Percentiles rank a stretch among this genome's conserved stretches.
These are phyloP conservation scores for Camillea tinctor DNA, from an alignment of 2,329 filamentous ascomycete genomes.

Conservation along the genomic window DNA sequence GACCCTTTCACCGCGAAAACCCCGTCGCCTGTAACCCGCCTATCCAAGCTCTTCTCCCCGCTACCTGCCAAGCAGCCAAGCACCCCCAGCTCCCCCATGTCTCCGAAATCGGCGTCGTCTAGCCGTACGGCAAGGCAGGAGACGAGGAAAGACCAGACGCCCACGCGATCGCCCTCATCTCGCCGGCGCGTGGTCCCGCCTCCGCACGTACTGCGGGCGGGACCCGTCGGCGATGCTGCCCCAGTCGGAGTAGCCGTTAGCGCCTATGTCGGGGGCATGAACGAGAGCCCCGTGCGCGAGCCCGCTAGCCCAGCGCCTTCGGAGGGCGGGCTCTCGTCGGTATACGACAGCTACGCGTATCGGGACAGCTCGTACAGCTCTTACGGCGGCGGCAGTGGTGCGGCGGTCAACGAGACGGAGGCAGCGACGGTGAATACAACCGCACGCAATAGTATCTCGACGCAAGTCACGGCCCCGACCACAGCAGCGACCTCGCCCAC, in stretches of 20 bases:
- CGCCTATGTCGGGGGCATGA: no score
- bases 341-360: slow-evolving; percentile 29
- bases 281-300: slow-evolving; percentile 10
- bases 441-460: slow-evolving; percentile 5
- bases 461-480: slow-evolving; percentile 1
- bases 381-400: background rate
- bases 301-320: slow-evolving; percentile 17
- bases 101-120: slow-evolving; percentile 2
- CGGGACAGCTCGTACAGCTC: background rate
- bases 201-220: slow-evolving; percentile 22
- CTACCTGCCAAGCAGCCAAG: slow-evolving; percentile 19
- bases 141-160: slow-evolving; percentile 7
- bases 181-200: slow-evolving; percentile 19
- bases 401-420: background rate
- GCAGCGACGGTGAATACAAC: background rate
- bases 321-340: slow-evolving; percentile 29
- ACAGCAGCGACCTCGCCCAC: slow-evolving; percentile 2
- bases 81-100: background rate
- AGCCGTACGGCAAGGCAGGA: background rate
- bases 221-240: slow-evolving; percentile 2
- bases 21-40: slow-evolving; percentile 17
- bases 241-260: no score
- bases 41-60: slow-evolving; percentile 29
- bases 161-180: slow-evolving; percentile 21
- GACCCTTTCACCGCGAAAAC: slow-evolving; percentile 27